Evolutionary conservation across 140 eudicot species (phyloP).

Genomic region (Cichorium intybus): DNA sequence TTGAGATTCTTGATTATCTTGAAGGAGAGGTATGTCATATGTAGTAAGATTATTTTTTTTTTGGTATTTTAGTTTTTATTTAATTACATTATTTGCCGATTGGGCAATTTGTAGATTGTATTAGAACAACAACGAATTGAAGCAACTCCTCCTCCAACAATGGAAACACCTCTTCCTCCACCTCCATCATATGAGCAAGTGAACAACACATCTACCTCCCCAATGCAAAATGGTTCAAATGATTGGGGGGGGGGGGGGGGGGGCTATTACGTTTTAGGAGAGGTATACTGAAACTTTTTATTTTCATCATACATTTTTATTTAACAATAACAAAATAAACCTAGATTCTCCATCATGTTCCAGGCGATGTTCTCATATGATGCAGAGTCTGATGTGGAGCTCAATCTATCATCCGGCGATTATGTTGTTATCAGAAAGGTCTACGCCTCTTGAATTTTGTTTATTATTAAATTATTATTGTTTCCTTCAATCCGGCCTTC

Average conservation of each 20-base stretch:
- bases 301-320: background rate
- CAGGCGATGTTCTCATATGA: slow-evolving; percentile 56
- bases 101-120: slow-evolving; percentile 37
- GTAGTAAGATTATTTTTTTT: background rate
- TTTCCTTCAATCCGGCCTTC: background rate
- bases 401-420: too few species aligned
- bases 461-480: background rate
- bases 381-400: slow-evolving; percentile 62
- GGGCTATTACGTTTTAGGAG: slow-evolving; percentile 59
- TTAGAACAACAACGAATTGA: slow-evolving; percentile 61
- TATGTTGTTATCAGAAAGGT: slow-evolving; percentile 67
- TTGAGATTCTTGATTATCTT: slow-evolving; percentile 73
- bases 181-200: slow-evolving; percentile 67
- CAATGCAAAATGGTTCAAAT: slow-evolving; percentile 48
- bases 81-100: background rate
- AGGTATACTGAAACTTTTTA: too few species aligned
- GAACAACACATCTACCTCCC: slow-evolving; percentile 20
- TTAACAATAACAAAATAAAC: too few species aligned
- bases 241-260: too few species aligned
- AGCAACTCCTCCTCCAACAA: slow-evolving; percentile 56
- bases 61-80: background rate
- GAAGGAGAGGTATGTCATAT: slow-evolving; percentile 53
- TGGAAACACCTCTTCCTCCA: slow-evolving; percentile 26
- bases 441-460: slow-evolving; percentile 10
- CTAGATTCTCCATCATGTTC: slow-evolving; percentile 7